Evolutionary conservation across 257 asterid species (phyloP).

Genomic region (Forsythia suspensa): DNA sequence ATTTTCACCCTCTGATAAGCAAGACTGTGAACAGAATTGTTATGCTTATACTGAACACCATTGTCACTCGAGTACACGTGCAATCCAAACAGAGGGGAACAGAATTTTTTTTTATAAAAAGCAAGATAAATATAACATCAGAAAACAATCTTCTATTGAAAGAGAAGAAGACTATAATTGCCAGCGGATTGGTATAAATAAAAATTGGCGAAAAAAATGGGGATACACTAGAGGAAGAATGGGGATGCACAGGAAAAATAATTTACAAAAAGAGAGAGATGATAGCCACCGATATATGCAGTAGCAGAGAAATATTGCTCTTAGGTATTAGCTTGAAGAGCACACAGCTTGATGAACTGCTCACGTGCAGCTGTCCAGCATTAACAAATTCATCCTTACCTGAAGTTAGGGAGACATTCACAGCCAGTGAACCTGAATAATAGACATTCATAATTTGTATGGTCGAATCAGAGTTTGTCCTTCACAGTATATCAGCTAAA

Average conservation of each 20-base stretch:
- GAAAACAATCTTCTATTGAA: not conserved
- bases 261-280: conserved; percentile 30
- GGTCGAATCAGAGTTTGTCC: not conserved
- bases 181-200: conserved; percentile 32
- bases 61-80: not conserved
- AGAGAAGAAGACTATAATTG: conserved; percentile 3
- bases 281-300: conserved; percentile 22
- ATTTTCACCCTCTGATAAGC: not conserved
- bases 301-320: conserved; percentile 21
- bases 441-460: not conserved
- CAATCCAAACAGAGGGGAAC: not conserved
- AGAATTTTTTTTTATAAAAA: too few relatives aligned
- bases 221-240: not conserved
- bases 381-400: conserved; percentile 42
- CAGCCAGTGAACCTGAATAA: conserved; percentile 42
- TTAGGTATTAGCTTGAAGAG: conserved; percentile 16
- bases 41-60: not conserved
- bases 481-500: not conserved
- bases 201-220: conserved; percentile 21
- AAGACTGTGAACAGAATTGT: not conserved
- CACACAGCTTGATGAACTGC: conserved; percentile 32
- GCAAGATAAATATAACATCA: not conserved
- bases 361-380: conserved; percentile 51
- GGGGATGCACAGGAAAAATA: conserved; percentile 16
- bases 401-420: conserved; percentile 52